phyloP scores from a whole-genome alignment of 78 protist species.

The Paratrimastix pyriformis region DNA sequence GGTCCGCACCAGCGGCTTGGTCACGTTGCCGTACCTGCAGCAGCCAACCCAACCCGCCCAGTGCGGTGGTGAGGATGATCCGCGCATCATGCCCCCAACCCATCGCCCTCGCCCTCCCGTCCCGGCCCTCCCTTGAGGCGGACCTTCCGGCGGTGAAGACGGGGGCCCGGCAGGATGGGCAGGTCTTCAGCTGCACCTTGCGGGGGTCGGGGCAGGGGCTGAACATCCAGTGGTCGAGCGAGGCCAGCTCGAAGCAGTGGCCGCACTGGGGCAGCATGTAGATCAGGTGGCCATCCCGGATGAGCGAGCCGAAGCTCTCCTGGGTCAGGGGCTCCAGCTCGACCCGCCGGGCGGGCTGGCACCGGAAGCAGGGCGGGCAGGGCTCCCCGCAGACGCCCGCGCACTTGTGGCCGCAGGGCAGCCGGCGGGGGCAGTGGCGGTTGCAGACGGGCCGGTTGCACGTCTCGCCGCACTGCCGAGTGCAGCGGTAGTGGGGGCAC shows the following conservation, averaged over 20 bases:
- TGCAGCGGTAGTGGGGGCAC: not conserved
- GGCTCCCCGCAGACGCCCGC: not conserved
- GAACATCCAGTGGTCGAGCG: not conserved
- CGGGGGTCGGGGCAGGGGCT: not conserved
- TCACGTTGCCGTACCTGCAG: not conserved
- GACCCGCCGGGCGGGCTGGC: not conserved
- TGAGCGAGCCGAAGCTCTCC: too few species aligned
- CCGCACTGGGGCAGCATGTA: not conserved
- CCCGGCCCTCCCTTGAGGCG: too few species aligned
- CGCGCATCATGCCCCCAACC: too few species aligned
- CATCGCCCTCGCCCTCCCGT: too few species aligned
- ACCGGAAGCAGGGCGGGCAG: not conserved
- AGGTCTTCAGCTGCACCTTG: not conserved
- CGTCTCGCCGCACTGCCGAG: not conserved
- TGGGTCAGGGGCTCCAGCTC: not conserved
- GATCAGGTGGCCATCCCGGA: too few species aligned
- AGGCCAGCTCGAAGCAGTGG: not conserved
- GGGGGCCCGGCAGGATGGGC: not conserved
- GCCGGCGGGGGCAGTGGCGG: not conserved
- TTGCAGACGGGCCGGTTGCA: not conserved
- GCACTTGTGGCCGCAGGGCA: not conserved
- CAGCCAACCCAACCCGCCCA: too few species aligned
- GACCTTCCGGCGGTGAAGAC: not conserved
- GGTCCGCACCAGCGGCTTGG: not conserved
- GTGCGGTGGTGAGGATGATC: too few species aligned